These are phyloP conservation scores for Cadophora gregata DNA, from an alignment of 2,329 filamentous ascomycete species.

Conservation along the genomic window DNA sequence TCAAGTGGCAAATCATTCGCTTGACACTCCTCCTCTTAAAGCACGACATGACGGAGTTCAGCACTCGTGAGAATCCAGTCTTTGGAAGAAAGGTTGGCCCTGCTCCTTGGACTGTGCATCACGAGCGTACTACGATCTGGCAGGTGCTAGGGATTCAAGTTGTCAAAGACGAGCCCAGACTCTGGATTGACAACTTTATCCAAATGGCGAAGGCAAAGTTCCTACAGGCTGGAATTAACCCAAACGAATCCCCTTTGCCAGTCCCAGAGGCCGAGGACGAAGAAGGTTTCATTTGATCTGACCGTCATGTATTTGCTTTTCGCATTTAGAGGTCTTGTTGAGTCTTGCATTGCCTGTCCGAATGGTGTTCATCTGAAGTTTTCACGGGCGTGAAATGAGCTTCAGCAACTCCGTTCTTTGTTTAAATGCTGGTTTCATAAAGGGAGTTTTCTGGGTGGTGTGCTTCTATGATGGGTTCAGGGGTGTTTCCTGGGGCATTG, in stretches of 20 bases:
- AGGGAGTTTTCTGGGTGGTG: not conserved
- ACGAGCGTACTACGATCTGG: not conserved
- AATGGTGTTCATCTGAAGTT: not conserved
- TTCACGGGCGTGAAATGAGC: not conserved
- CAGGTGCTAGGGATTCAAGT: not conserved
- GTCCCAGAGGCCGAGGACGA: not conserved
- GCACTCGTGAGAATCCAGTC: not conserved
- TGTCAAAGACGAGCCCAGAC: not conserved
- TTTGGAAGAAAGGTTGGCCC: not conserved
- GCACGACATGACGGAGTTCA: not conserved
- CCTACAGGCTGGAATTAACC: not conserved
- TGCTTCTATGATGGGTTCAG: conserved; percentile 1
- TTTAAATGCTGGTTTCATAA: not conserved
- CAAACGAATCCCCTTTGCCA: not conserved
- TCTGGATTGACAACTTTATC: not conserved
- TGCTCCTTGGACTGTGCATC: not conserved
- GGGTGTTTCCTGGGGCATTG: not conserved
- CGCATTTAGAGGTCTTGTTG: not conserved
- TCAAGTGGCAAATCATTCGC: not conserved
- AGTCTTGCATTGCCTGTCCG: not conserved
- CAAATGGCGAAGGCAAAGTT: not conserved
- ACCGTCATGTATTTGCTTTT: not conserved
- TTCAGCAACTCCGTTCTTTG: not conserved
- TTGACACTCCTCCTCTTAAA: not conserved
- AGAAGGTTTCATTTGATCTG: not conserved